Evolutionary conservation across 345 rosid genomes (phyloP), one percentile per base, ranked within the genome.

Genomic region (Firmiana major): DNA sequence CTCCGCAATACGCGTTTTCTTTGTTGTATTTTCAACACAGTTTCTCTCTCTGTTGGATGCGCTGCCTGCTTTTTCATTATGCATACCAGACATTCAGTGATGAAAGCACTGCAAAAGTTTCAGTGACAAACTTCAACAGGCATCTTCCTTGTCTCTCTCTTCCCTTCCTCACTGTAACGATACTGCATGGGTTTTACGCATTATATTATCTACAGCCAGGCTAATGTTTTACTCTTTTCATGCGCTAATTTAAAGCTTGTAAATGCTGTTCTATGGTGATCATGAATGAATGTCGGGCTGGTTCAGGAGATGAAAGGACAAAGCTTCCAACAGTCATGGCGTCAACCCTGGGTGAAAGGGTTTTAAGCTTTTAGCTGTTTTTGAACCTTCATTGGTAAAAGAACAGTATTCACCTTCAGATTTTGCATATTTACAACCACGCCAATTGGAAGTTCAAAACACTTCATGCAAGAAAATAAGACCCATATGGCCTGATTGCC

Each of bases 61-160:
- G 59, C 34, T 31, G 34, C 34, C 46, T 76, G 75, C 51, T 45
- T 74, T 78, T 46, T 74, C 40, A 36, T 68, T 22, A 22, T 58
- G 75, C 78, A 34, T 28, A 22, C 75, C 70, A 70, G 80, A 81
- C 78, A 77, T 70, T 63, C 85, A 83, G 85, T 78, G 81, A 85
- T 75, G 77, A 75, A 76, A 71, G 17, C 69, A 51, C 85, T 81
- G 85, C 83, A 77, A 75, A 77, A 75, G 76, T 81, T 86, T 86
- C 85, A 79, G 86, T 76, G 80, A 55, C 77, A 76, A 76, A 71
- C 77, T 71, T 69, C 57, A 69, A 34, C 60, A 31, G 38, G 45
- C 64, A 70, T 75, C 73, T 69, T 65, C 19, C 43, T 70, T 12
- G 48, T 76, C 62, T 75, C 12, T 63, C 34, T 31, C 34, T 31